Conservation (phyloP, 805 yeast species). For the Candida oleophila region DNA sequence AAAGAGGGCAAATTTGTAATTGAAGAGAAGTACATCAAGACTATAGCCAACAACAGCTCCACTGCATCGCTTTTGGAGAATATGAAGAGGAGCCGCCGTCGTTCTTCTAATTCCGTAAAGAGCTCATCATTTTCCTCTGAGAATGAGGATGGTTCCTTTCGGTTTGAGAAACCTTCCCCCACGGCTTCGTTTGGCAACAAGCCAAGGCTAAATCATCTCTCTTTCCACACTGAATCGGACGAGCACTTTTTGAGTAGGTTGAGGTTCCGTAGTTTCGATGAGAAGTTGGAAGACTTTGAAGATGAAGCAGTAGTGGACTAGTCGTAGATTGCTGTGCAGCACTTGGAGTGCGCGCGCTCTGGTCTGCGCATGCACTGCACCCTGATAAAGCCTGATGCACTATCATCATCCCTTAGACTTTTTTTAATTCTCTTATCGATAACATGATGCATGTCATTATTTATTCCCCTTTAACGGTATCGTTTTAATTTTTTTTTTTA, state of each 20-base stretch:
- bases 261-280: conserved; percentile 10
- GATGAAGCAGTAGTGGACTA: conserved; percentile 18
- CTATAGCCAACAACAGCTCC: conserved; percentile 34
- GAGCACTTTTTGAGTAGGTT: conserved; percentile 11
- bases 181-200: neutral
- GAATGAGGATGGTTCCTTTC: neutral
- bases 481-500: neutral
- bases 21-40: conserved; percentile 34
- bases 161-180: conserved; percentile 3
- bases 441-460: neutral
- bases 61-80: conserved; percentile 31
- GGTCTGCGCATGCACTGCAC: neutral
- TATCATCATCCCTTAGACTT: neutral
- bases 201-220: neutral
- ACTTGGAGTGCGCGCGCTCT: too few species aligned
- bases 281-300: conserved; percentile 19
- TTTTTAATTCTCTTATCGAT: too few species aligned
- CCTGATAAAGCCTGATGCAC: neutral
- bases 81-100: conserved; percentile 22
- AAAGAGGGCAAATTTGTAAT: conserved; percentile 47
- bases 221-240: neutral
- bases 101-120: conserved; percentile 8
- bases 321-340: neutral
- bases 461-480: neutral
- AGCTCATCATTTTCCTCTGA: neutral